Evolutionary conservation across 768 basidiomycete species (phyloP).

Genomic region (Rhodotorula babjevae): DNA sequence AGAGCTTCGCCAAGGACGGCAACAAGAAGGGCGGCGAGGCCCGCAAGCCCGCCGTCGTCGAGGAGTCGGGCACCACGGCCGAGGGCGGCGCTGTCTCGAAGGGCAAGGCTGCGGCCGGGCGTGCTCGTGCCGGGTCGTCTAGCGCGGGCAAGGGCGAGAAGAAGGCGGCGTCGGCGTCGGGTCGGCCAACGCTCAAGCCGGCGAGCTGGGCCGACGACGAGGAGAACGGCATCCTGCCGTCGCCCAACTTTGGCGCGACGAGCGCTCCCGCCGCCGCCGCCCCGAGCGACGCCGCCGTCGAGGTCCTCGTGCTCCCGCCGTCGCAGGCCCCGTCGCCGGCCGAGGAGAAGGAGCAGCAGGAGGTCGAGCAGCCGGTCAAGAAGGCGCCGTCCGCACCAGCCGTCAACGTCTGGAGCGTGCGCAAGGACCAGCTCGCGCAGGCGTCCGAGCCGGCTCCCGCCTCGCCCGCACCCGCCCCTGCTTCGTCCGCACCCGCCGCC

Average conservation of each 20-base stretch:
- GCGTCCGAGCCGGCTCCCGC: not conserved
- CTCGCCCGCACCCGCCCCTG: too few species aligned
- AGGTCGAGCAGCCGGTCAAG: not conserved
- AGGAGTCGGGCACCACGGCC: not conserved
- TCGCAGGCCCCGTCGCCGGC: not conserved
- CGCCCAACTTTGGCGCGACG: slow-evolving; percentile 21
- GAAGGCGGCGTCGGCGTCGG: not conserved
- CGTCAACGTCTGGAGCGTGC: slow-evolving; percentile 36
- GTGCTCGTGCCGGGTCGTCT: not conserved
- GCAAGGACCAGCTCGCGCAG: slow-evolving; percentile 32
- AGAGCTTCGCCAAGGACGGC: slow-evolving; percentile 1
- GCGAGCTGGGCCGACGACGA: slow-evolving; percentile 36
- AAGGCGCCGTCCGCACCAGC: slow-evolving; percentile 23
- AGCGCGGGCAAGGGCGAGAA: not conserved
- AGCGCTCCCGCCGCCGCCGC: not conserved
- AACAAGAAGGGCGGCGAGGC: not conserved
- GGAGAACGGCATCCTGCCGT: slow-evolving; percentile 10
- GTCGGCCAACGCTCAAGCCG: slow-evolving; percentile 12
- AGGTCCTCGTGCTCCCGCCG: not conserved
- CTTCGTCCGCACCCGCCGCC: not conserved
- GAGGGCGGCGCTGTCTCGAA: not conserved
- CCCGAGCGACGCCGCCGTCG: slow-evolving; percentile 13
- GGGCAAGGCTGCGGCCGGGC: slow-evolving; percentile 2
- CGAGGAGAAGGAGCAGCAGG: not conserved
- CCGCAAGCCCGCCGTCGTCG: not conserved